These are phyloP conservation scores for Nakazawaea laoshanensis DNA, from an alignment of 805 yeast genomes.

Conservation along the genomic window DNA sequence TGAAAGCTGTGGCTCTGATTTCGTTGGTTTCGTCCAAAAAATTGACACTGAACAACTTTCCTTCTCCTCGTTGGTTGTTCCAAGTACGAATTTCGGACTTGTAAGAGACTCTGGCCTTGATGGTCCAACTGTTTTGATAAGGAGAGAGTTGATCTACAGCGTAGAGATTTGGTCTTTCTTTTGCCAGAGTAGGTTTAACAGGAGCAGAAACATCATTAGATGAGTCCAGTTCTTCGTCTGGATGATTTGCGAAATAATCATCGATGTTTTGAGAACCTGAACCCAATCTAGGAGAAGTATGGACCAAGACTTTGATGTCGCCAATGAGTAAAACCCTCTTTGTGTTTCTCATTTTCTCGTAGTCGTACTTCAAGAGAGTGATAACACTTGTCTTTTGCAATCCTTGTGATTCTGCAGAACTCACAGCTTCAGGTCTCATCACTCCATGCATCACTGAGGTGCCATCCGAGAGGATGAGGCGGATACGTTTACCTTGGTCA, in stretches of 20 bases:
- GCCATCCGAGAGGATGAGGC: conserved; percentile 47
- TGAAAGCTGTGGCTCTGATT: conserved; percentile 91
- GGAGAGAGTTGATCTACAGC: conserved; percentile 89
- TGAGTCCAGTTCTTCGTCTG: conserved; percentile 28
- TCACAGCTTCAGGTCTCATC: conserved; percentile 37
- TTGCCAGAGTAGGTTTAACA: conserved; percentile 12
- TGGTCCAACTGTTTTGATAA: conserved; percentile 84
- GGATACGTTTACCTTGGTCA: conserved; percentile 30
- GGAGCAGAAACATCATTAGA: conserved; percentile 12
- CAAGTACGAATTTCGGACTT: conserved; percentile 85
- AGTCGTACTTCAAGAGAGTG: conserved; percentile 29
- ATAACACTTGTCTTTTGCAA: conserved; percentile 37
- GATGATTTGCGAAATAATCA: conserved; percentile 49
- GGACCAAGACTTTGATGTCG: conserved; percentile 32
- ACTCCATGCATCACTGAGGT: conserved; percentile 41
- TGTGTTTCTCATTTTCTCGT: conserved; percentile 34
- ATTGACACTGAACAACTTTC: conserved; percentile 82
- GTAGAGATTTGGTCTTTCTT: conserved; percentile 34
- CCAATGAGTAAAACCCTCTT: conserved; percentile 41
- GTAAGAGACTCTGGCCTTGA: conserved; percentile 84
- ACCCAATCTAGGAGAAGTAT: conserved; percentile 30
- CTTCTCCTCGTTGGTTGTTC: conserved; percentile 82
- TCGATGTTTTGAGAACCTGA: conserved; percentile 37
- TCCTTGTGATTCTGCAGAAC: conserved; percentile 34
- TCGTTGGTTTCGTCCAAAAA: conserved; percentile 93